phyloP scores from a whole-genome alignment of 768 basidiomycete species.

The Crucibulum laeve region DNA sequence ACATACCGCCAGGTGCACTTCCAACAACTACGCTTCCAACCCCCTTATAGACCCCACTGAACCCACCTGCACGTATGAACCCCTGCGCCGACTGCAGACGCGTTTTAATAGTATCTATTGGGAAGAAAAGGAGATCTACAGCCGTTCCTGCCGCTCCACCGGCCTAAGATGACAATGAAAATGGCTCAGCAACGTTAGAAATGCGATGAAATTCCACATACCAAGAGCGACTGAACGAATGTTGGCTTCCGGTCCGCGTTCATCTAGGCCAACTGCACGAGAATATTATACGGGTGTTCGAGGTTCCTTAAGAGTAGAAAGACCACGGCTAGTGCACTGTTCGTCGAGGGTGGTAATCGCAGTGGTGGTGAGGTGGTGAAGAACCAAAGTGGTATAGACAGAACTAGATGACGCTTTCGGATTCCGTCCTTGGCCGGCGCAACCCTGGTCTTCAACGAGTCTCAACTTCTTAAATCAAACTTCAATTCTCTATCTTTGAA shows the following conservation, averaged over 20 bases:
- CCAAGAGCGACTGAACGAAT: conserved; percentile 43
- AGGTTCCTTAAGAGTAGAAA: too few relatives aligned
- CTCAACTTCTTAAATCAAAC: too few relatives aligned
- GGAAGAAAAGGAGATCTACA: conserved; percentile 95
- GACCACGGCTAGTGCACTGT: too few relatives aligned
- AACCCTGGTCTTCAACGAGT: too few relatives aligned
- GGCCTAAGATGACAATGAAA: conserved; percentile 39
- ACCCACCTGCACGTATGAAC: conserved; percentile 81
- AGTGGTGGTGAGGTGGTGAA: too few relatives aligned
- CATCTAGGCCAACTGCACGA: too few relatives aligned
- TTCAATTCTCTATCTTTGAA: too few relatives aligned
- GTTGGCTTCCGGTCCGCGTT: conserved; percentile 25
- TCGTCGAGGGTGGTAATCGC: too few relatives aligned
- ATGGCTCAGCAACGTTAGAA: conserved; percentile 4
- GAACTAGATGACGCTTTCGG: too few relatives aligned
- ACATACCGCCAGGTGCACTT: conserved; percentile 88
- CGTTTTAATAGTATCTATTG: conserved; percentile 96
- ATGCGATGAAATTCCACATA: conserved; percentile 17
- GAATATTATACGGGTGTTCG: too few relatives aligned
- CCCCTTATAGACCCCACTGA: conserved; percentile 88
- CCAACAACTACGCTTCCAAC: conserved; percentile 93
- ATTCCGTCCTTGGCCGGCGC: too few relatives aligned
- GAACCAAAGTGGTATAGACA: too few relatives aligned
- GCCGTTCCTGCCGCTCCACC: conserved; percentile 90
- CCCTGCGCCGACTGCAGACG: conserved; percentile 88